phyloP scores from a whole-genome alignment of 73 alveolate species.

The Paramecium bursaria region DNA sequence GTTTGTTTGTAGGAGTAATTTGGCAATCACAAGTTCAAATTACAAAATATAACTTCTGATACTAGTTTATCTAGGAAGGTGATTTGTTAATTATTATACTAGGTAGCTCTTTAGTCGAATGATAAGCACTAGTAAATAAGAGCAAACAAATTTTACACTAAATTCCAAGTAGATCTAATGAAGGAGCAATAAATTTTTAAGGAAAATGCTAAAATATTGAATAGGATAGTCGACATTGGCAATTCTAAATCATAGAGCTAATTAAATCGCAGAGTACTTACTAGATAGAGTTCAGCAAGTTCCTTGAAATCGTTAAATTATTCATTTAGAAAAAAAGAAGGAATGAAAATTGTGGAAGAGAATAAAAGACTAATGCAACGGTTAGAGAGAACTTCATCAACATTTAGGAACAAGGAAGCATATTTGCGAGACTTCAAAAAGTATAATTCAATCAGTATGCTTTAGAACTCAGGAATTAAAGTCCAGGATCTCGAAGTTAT shows the following conservation, averaged over 20 bases:
- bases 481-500: constrained; percentile 33
- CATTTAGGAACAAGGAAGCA: constrained; percentile 43
- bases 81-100: neutral
- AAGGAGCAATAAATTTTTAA: neutral
- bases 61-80: constrained; percentile 10
- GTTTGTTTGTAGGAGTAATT: neutral
- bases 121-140: constrained; percentile 17
- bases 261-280: neutral
- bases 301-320: constrained; percentile 36
- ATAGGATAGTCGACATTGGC: constrained; percentile 44
- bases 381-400: constrained; percentile 29
- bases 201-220: constrained; percentile 35
- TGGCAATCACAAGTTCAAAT: neutral
- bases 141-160: neutral
- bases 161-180: neutral
- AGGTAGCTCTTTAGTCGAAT: constrained; percentile 15
- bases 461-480: constrained; percentile 47
- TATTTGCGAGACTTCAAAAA: constrained; percentile 18
- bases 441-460: neutral
- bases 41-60: constrained; percentile 1
- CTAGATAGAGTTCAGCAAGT: constrained; percentile 63
- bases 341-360: constrained; percentile 36
- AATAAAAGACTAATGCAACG: constrained; percentile 31
- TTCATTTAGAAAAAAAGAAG: constrained; percentile 41
- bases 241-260: constrained; percentile 23